Conservation (phyloP, 345 rosid genomes). For the Garcia nutans region DNA sequence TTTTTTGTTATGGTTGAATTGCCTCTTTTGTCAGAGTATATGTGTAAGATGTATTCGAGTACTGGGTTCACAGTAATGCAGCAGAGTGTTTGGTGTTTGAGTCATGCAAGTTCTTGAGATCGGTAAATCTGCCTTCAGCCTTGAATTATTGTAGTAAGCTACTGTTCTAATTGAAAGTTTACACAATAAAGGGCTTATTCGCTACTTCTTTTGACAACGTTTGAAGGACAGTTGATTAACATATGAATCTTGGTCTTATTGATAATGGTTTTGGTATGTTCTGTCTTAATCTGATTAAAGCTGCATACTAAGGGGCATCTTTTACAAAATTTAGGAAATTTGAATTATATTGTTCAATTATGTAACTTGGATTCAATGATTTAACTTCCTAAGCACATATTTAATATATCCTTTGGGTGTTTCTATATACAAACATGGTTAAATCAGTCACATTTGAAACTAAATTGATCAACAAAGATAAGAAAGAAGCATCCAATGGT, state of each 20-base stretch:
- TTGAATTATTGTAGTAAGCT: not conserved
- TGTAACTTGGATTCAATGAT: too few species aligned
- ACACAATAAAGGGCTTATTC: not conserved
- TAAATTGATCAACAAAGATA: not conserved
- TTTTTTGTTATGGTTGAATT: slow-evolving; percentile 1
- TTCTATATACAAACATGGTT: not conserved
- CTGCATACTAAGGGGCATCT: not conserved
- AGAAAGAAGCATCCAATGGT: not conserved
- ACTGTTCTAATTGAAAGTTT: not conserved
- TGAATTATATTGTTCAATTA: too few species aligned
- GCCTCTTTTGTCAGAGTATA: not conserved
- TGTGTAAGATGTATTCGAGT: not conserved
- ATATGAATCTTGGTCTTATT: not conserved
- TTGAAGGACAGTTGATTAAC: too few species aligned
- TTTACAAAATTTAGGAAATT: too few species aligned
- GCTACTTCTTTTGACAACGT: not conserved
- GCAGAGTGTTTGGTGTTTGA: not conserved
- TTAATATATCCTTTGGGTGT: too few species aligned
- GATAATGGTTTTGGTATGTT: not conserved
- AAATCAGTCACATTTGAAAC: not conserved
- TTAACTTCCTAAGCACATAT: too few species aligned
- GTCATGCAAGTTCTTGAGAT: not conserved
- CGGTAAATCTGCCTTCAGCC: not conserved
- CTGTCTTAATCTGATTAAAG: not conserved
- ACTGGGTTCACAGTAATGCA: not conserved